These are phyloP conservation scores for Erodium maritimum DNA, from an alignment of 345 rosid genomes.

Conservation along the genomic window DNA sequence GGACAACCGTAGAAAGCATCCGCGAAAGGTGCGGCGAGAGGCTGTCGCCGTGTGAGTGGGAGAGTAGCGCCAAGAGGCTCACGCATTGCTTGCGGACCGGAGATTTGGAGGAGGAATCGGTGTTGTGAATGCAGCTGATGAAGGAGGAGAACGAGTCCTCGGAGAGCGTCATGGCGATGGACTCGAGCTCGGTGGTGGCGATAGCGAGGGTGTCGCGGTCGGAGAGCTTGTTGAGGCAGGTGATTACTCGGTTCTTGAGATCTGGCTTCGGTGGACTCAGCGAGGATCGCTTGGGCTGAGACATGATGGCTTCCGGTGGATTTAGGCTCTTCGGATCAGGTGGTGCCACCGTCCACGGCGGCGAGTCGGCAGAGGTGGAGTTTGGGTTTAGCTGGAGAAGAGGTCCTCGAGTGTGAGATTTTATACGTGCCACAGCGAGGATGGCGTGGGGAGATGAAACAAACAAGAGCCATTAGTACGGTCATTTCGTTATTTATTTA, in stretches of 20 bases:
- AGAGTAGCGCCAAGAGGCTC: slow-evolving; percentile 47
- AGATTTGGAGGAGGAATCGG: slow-evolving; percentile 60
- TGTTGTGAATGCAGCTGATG: slow-evolving; percentile 57
- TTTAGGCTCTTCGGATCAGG: too few species aligned
- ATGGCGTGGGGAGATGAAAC: too few species aligned
- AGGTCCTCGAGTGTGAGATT: too few species aligned
- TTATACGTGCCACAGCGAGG: too few species aligned
- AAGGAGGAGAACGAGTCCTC: slow-evolving; percentile 54
- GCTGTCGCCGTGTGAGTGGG: slow-evolving; percentile 60
- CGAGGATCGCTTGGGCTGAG: slow-evolving; percentile 5
- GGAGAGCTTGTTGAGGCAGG: slow-evolving; percentile 81
- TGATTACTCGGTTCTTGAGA: slow-evolving; percentile 62
- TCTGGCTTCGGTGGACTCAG: slow-evolving; percentile 16
- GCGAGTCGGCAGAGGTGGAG: too few species aligned
- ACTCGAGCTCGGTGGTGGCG: slow-evolving; percentile 80
- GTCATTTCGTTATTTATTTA: too few species aligned
- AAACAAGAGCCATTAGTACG: too few species aligned
- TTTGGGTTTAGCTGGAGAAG: too few species aligned
- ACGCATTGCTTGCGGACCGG: slow-evolving; percentile 84
- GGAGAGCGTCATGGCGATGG: slow-evolving; percentile 47
- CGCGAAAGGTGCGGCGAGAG: slow-evolving; percentile 67
- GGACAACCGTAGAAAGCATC: slow-evolving; percentile 61
- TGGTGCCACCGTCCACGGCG: too few species aligned
- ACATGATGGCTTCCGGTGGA: too few species aligned
- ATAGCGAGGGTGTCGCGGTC: slow-evolving; percentile 84